These are phyloP conservation scores for Xylariomycetidae sp. DNA, from an alignment of 2,329 filamentous ascomycete species.

Conservation along the genomic window DNA sequence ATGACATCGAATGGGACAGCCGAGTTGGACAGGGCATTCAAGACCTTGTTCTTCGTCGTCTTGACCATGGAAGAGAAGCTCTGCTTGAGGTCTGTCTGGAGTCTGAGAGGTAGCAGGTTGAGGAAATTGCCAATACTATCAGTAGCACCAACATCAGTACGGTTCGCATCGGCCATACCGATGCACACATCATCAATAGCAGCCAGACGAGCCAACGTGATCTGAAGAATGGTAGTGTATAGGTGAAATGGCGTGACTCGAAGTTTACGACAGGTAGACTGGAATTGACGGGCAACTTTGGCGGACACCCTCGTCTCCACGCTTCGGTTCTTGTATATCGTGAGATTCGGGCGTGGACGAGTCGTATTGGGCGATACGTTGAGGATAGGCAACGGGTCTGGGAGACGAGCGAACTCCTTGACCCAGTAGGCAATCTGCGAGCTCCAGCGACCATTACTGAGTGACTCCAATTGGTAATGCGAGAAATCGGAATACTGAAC, in stretches of 20 bases:
- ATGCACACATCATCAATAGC: not conserved
- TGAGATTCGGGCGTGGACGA: not conserved
- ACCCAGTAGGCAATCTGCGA: not conserved
- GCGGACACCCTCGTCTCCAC: not conserved
- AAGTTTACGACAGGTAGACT: not conserved
- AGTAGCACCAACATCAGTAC: not conserved
- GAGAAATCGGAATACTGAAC: slow-evolving; percentile 4
- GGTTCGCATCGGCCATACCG: not conserved
- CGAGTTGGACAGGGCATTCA: slow-evolving; percentile 29
- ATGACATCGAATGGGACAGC: slow-evolving; percentile 35
- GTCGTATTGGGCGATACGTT: not conserved
- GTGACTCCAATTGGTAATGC: not conserved
- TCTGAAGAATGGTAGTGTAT: not conserved
- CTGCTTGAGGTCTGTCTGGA: not conserved
- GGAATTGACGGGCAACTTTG: not conserved
- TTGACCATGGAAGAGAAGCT: slow-evolving; percentile 14
- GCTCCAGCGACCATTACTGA: not conserved
- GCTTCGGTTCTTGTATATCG: not conserved
- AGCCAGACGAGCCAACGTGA: not conserved
- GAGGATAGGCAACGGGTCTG: not conserved
- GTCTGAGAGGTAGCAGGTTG: slow-evolving; percentile 3
- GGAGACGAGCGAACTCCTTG: not conserved
- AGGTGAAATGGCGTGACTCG: not conserved
- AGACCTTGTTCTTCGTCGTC: slow-evolving; percentile 16
- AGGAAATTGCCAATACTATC: not conserved